Evolutionary conservation across 2,329 filamentous ascomycete species (phyloP).

Genomic region (Claviceps arundinis): DNA sequence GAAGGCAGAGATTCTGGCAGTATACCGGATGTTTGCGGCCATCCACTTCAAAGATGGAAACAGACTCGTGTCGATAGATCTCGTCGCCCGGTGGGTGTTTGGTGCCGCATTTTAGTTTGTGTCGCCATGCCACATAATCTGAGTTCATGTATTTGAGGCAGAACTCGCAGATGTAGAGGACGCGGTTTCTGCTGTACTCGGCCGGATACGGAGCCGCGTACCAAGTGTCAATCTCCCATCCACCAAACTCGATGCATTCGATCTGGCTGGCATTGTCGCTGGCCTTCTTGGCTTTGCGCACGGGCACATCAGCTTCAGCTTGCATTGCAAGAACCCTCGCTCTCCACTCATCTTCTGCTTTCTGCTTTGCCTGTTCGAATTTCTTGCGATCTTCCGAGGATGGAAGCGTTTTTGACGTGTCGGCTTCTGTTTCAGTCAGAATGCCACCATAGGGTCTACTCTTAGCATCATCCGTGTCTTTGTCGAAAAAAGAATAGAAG

Average conservation of each 20-base stretch:
- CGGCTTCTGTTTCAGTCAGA: conserved; percentile 74
- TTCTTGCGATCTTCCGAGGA: conserved; percentile 65
- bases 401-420: conserved; percentile 81
- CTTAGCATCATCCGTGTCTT: conserved; percentile 77
- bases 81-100: conserved; percentile 97
- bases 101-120: conserved; percentile 91
- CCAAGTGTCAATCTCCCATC: conserved; percentile 97
- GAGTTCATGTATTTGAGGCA: conserved; percentile 99
- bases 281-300: conserved; percentile 58
- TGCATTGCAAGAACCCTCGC: conserved; percentile 47
- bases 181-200: conserved; percentile 91
- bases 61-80: conserved; percentile 82
- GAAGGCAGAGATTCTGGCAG: conserved; percentile 90
- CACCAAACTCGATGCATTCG: conserved; percentile 96
- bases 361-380: conserved; percentile 82
- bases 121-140: conserved; percentile 93
- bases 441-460: conserved; percentile 94
- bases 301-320: conserved; percentile 46
- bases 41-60: conserved; percentile 96
- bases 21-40: conserved; percentile 96
- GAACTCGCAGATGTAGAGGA: conserved; percentile 98
- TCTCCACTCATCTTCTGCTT: conserved; percentile 86
- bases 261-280: conserved; percentile 89
- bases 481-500: conserved; percentile 80
- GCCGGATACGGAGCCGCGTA: conserved; percentile 97